These are phyloP conservation scores for Cymbopogon flexuosus DNA, from an alignment of 202 grass and related monocot species.

Conservation along the genomic window DNA sequence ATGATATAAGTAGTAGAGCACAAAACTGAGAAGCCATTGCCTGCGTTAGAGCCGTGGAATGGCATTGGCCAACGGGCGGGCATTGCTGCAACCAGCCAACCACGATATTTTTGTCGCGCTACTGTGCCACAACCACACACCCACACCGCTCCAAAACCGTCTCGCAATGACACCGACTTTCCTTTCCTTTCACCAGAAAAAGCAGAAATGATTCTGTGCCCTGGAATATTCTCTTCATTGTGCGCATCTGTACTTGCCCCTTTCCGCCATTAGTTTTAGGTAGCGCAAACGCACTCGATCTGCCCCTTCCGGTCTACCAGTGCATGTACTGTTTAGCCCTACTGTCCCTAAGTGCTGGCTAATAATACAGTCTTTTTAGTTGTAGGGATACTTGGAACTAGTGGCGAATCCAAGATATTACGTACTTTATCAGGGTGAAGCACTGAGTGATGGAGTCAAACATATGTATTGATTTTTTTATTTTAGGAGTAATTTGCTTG, in stretches of 20 bases:
- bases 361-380: no score
- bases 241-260: slow-evolving; percentile 37
- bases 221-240: slow-evolving; percentile 30
- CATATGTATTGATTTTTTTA: no score
- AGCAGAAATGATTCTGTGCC: slow-evolving; percentile 27
- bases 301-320: slow-evolving; percentile 28
- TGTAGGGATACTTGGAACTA: no score
- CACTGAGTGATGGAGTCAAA: no score
- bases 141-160: slow-evolving; percentile 28
- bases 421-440: no score
- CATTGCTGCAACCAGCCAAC: not conserved
- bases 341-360: no score
- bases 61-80: not conserved
- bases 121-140: no score
- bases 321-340: no score
- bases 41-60: not conserved
- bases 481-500: no score
- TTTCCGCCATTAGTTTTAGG: slow-evolving; percentile 5
- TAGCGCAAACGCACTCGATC: slow-evolving; percentile 26
- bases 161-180: not conserved
- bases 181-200: slow-evolving; percentile 2
- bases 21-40: not conserved
- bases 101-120: not conserved
- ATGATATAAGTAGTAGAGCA: no score
- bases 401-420: no score